A percentile compares a stretch with the other conserved stretches of the same genome.
phyloP scores from a whole-genome alignment of 2,329 filamentous ascomycete genomes.

The Sporothrix humicola region DNA sequence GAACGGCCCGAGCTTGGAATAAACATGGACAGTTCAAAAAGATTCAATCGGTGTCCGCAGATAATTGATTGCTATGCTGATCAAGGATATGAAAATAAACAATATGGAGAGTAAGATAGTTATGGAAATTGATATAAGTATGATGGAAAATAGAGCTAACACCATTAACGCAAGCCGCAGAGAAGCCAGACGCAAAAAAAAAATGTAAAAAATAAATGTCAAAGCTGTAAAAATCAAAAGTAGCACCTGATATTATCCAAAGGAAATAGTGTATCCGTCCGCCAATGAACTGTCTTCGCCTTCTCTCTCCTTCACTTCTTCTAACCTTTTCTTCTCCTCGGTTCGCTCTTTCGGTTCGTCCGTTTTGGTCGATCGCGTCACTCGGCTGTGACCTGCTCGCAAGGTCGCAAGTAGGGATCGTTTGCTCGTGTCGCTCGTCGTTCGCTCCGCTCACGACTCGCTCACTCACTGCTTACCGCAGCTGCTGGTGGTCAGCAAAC shows the following conservation, averaged over 20 bases:
- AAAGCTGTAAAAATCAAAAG: neutral
- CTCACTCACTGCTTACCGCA: conserved; percentile 30
- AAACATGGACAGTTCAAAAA: too few relatives aligned
- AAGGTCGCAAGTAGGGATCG: neutral
- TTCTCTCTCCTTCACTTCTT: neutral
- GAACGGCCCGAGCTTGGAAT: too few relatives aligned
- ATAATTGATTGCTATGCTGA: conserved; percentile 3
- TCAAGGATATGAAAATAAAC: too few relatives aligned
- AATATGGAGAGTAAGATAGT: neutral
- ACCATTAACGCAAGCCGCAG: neutral
- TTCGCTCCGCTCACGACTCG: neutral
- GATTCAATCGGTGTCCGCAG: neutral
- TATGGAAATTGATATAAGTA: conserved; percentile 1
- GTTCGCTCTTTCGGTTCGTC: neutral
- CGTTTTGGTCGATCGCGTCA: neutral
- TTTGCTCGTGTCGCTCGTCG: neutral
- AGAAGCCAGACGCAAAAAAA: neutral
- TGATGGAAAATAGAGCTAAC: neutral
- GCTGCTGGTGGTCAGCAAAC: conserved; percentile 38
- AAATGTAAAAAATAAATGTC: neutral
- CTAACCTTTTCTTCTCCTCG: neutral
- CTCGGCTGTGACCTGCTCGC: neutral
- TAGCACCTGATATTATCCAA: conserved; percentile 12
- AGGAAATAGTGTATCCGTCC: neutral
- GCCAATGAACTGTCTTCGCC: neutral